phyloP scores from a whole-genome alignment of 164 flowering plant species.

The Cinnamomum chago region DNA sequence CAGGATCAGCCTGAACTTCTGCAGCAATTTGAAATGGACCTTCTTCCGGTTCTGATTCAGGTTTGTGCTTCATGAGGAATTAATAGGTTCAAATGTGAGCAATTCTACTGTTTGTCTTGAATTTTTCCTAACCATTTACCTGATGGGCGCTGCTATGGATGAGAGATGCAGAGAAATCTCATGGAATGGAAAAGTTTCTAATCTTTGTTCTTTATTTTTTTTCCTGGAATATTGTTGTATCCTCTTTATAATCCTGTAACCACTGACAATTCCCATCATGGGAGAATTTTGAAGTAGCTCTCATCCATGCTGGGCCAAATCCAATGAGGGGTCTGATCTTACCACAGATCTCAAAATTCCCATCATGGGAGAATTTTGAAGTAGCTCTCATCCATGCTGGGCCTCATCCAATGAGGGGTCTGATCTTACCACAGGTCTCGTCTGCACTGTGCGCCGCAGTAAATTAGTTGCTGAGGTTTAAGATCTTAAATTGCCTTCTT shows the following conservation, averaged over 20 bases:
- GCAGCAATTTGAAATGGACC: constrained; percentile 93
- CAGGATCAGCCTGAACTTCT: constrained; percentile 93
- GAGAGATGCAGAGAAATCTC: neutral
- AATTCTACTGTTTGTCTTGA: neutral
- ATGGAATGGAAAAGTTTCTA: neutral
- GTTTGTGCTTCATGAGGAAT: constrained; percentile 28
- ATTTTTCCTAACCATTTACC: neutral
- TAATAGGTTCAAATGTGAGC: neutral
- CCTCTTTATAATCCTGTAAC: neutral
- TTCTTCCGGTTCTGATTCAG: constrained; percentile 91
- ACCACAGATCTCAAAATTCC: neutral
- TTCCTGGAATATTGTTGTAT: neutral
- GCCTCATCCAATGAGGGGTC: neutral
- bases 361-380: neutral
- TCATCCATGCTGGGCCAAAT: neutral
- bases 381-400: neutral
- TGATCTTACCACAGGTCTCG: neutral
- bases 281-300: neutral
- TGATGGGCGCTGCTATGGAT: neutral
- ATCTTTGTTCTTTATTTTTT: neutral
- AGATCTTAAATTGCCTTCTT: neutral
- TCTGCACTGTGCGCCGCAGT: neutral
- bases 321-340: neutral
- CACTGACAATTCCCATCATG: neutral
- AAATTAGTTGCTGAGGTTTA: neutral